These are phyloP conservation scores for Arthrobotrys sphaeroides DNA, from an alignment of 2,329 filamentous ascomycete species.

Conservation along the genomic window DNA sequence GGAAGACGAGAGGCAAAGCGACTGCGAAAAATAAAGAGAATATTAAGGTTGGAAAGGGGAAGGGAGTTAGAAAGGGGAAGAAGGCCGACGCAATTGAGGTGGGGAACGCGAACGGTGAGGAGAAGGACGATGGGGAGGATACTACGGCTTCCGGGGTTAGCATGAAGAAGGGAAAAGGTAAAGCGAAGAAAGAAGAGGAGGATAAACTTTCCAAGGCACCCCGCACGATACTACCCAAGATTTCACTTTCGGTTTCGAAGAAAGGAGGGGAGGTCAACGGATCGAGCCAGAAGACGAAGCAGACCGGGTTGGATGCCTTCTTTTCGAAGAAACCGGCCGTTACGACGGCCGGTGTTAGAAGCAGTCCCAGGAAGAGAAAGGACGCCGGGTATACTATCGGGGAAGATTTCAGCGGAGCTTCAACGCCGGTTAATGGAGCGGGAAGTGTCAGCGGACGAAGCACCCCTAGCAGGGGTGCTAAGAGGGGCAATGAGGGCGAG, in stretches of 20 bases:
- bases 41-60: neutral
- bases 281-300: slow-evolving; percentile 26
- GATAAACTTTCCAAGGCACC: slow-evolving; percentile 9
- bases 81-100: neutral
- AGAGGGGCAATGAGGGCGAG: slow-evolving; percentile 32
- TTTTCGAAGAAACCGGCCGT: slow-evolving; percentile 40
- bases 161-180: slow-evolving; percentile 22
- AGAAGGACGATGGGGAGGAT: slow-evolving; percentile 20
- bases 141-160: neutral
- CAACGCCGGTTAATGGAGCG: slow-evolving; percentile 36
- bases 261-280: slow-evolving; percentile 17
- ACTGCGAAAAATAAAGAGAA: slow-evolving; percentile 37
- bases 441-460: slow-evolving; percentile 44
- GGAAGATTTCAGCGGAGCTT: slow-evolving; percentile 19
- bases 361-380: slow-evolving; percentile 50
- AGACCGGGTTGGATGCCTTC: slow-evolving; percentile 42
- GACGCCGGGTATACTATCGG: slow-evolving; percentile 9
- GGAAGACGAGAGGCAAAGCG: slow-evolving; percentile 34
- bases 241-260: slow-evolving; percentile 7
- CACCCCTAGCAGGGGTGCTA: slow-evolving; percentile 43
- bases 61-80: neutral
- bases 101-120: neutral
- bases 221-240: slow-evolving; percentile 24
- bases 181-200: slow-evolving; percentile 18
- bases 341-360: slow-evolving; percentile 28